These are phyloP conservation scores for Hericium erinaceus DNA, from an alignment of 768 basidiomycete genomes.

Conservation along the genomic window DNA sequence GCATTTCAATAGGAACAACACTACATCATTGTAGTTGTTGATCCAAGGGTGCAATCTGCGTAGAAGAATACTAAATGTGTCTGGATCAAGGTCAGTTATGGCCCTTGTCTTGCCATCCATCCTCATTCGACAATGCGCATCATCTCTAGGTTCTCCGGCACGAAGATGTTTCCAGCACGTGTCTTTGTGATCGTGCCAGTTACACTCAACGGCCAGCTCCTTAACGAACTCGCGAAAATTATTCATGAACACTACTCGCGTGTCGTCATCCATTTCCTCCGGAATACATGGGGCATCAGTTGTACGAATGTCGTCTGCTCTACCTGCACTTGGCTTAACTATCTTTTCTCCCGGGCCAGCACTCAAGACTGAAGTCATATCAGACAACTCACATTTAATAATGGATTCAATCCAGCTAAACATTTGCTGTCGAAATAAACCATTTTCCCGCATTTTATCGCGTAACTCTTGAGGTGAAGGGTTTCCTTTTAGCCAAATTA, in stretches of 20 bases:
- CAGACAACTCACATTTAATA: constrained; percentile 10
- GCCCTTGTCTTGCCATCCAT: background rate
- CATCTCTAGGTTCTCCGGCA: too few relatives aligned
- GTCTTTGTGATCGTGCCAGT: too few relatives aligned
- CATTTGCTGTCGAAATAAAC: constrained; percentile 13
- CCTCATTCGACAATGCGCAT: constrained; percentile 7
- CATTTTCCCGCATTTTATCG: background rate
- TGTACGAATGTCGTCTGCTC: background rate
- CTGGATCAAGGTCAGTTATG: too few relatives aligned
- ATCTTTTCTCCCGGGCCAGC: background rate
- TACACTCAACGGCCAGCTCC: constrained; percentile 19
- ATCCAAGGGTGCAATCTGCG: too few relatives aligned
- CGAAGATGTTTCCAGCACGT: too few relatives aligned
- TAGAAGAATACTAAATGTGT: too few relatives aligned
- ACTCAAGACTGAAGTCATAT: background rate
- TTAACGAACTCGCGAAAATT: background rate
- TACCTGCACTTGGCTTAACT: background rate
- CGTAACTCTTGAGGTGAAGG: background rate
- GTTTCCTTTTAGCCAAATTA: constrained; percentile 28
- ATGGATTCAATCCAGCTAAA: constrained; percentile 19
- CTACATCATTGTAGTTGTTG: too few relatives aligned
- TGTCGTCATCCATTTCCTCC: background rate
- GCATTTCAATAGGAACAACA: too few relatives aligned
- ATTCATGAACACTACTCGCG: background rate
- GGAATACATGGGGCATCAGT: background rate